Percentiles rank a stretch among this genome's conserved stretches.
Evolutionary conservation across 192 early-diverging fungal genomes (phyloP).

Genomic region (Podila epigama): DNA sequence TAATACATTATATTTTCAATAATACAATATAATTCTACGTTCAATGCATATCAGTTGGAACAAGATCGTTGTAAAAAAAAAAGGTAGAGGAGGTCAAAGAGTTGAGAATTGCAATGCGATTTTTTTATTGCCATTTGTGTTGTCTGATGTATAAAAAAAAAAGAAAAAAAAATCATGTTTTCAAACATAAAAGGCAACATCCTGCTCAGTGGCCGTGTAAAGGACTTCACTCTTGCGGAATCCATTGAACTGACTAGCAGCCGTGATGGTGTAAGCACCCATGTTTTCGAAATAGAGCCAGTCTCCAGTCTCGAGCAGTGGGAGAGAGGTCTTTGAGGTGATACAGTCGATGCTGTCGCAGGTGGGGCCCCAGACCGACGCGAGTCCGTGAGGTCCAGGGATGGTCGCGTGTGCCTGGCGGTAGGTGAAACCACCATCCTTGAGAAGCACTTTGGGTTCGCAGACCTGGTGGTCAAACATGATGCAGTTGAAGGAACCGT

Average conservation of each 20-base stretch:
- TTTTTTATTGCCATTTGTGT: too few relatives aligned
- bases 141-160: too few relatives aligned
- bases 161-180: not conserved
- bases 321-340: slow-evolving; percentile 67
- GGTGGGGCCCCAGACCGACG: slow-evolving; percentile 96
- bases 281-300: slow-evolving; percentile 96
- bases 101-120: too few relatives aligned
- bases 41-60: too few relatives aligned
- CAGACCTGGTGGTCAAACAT: slow-evolving; percentile 94
- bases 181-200: slow-evolving; percentile 21
- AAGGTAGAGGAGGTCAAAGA: too few relatives aligned
- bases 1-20: too few relatives aligned
- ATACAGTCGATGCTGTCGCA: slow-evolving; percentile 99
- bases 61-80: too few relatives aligned
- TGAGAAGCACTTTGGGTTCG: slow-evolving; percentile 70
- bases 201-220: slow-evolving; percentile 80
- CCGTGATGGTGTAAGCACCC: slow-evolving; percentile 97
- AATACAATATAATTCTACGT: too few relatives aligned
- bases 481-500: slow-evolving; percentile 98
- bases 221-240: slow-evolving; percentile 85
- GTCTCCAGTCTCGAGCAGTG: slow-evolving; percentile 90
- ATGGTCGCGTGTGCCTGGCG: not conserved
- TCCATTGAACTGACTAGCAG: slow-evolving; percentile 87
- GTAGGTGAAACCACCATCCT: slow-evolving; percentile 46
- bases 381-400: slow-evolving; percentile 55